Base-by-base conservation (phyloP, 1,284 basidiomycete species). In the Jaminaea rosea region DNA sequence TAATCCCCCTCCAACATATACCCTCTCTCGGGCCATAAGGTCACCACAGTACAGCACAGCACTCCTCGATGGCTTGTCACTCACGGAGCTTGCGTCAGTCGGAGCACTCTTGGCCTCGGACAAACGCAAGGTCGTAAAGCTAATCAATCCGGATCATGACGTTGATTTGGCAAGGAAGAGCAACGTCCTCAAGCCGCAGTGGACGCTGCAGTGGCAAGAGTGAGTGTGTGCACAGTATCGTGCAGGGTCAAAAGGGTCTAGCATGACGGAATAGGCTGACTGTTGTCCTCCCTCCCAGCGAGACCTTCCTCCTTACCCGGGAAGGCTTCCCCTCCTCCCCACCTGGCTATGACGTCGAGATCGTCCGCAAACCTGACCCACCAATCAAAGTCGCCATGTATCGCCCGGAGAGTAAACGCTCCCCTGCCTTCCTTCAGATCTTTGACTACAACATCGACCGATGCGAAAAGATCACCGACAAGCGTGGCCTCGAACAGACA, bases 381-480 rank as follows among this genome's bases (percentile, higher is more conserved):
- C 83, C 84, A 9, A 85, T 90, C 1, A 79, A 88, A 2, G 83
- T 88, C 10, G 86, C 86, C 26, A 86, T 84, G 13, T 87, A 84
- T 67, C 84, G 86, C 47, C 80, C 83, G 0, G 77, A 81, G 3
- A 83, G 83, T 6, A 79, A 82, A 31, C 76, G 84, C 44, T 84
- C 81, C 63, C 82, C 83, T 1, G 76, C 80, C 0, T 78, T 82
- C 0, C 77, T 88, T n/a, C 86, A 88, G 67, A 80, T 89, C n/a
- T 77, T 89, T 15, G 86, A 89, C 71, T 89, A 89, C 65, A 89
- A 89, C 64, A 77, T 88, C 26, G 81, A 86, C 60, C 77, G 86
- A 82, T 83, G 89, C 63, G 86, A 88, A 55, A 24, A 17, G 11
- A 82, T 89, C 39, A 77, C 84, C 8, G 87, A 89, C 64, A 56